phyloP scores from a whole-genome alignment of 129 eudicot species.

The Flaveria linearis region DNA sequence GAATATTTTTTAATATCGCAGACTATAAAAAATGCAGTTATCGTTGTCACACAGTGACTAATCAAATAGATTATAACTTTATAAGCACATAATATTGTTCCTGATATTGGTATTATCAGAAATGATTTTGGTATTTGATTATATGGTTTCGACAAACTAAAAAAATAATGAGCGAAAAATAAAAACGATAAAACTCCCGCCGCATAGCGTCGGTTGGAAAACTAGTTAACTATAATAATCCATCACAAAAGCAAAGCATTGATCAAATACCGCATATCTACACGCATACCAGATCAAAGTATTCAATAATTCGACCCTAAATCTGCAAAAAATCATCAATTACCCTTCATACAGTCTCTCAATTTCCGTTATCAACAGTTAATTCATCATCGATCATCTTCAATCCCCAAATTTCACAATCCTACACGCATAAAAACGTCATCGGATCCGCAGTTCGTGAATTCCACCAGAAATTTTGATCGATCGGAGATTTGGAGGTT shows the following conservation, averaged over 20 bases:
- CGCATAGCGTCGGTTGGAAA: too few species aligned
- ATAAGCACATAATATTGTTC: too few species aligned
- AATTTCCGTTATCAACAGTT: constrained; percentile 16
- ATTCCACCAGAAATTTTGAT: background rate
- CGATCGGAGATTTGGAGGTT: background rate
- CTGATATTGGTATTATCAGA: too few species aligned
- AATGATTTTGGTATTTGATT: too few species aligned
- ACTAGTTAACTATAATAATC: background rate
- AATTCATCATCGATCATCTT: constrained; percentile 16
- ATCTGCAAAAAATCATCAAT: constrained; percentile 19
- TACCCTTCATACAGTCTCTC: constrained; percentile 2
- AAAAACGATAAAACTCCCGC: too few species aligned
- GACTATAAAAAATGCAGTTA: too few species aligned
- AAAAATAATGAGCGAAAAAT: too few species aligned
- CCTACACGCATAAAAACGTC: background rate
- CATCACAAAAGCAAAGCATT: background rate
- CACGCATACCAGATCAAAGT: constrained; percentile 19
- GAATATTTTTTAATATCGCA: too few species aligned
- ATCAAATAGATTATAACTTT: too few species aligned
- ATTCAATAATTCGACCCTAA: constrained; percentile 2
- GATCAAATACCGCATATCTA: background rate
- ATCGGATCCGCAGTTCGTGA: background rate
- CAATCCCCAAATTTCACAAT: background rate
- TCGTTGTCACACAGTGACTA: too few species aligned
- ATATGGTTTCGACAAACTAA: too few species aligned